phyloP scores from a whole-genome alignment of 2,329 filamentous ascomycete species.

The Trichoderma atrobrunneum region DNA sequence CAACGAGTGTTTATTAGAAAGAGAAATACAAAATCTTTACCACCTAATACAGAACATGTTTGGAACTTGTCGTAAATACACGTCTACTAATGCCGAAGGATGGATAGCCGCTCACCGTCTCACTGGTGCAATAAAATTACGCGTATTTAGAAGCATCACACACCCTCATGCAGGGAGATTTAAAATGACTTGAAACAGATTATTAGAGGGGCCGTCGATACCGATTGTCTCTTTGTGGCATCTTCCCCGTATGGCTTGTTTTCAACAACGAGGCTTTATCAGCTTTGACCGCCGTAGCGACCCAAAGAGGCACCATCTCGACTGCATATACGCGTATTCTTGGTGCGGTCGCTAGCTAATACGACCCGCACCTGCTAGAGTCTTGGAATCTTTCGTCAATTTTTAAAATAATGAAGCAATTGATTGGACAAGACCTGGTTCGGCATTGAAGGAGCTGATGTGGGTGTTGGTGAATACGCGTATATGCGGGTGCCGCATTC shows the following conservation, averaged over 20 bases:
- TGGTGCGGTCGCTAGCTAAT: neutral
- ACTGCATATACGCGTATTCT: slow-evolving; percentile 7
- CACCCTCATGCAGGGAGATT: neutral
- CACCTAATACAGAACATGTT: neutral
- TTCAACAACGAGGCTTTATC: neutral
- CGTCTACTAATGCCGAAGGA: neutral
- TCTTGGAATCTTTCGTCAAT: neutral
- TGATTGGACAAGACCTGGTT: neutral
- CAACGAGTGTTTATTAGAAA: neutral
- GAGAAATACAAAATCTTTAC: neutral
- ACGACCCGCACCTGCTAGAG: neutral
- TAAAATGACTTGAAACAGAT: neutral
- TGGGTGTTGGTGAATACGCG: neutral
- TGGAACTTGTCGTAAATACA: neutral
- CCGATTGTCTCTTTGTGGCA: neutral
- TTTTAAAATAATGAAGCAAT: neutral
- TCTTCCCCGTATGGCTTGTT: neutral
- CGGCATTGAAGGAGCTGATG: neutral
- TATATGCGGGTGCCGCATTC: slow-evolving; percentile 8
- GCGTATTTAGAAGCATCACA: neutral
- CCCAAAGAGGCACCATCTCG: neutral
- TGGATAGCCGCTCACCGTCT: neutral
- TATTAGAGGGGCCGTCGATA: neutral
- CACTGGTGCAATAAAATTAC: neutral
- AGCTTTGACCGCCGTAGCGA: neutral